Conservation (phyloP, 495 filamentous ascomycete genomes). For the Penicillium atrosanguineum region DNA sequence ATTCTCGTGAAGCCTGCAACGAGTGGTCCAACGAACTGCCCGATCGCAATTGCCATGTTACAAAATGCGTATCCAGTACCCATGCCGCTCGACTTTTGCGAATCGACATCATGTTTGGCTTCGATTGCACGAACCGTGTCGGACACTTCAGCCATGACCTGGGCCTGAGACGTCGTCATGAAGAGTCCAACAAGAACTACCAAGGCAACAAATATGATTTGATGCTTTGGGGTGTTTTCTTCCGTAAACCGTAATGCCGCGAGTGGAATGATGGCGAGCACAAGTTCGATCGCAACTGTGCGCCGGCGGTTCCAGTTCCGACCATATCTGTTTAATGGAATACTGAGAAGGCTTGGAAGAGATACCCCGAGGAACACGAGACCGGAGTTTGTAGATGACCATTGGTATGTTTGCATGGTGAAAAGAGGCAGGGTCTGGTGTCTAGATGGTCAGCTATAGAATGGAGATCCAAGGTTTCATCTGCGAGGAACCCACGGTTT, state of each 20-base stretch:
- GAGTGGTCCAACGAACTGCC: slow-evolving; percentile 3
- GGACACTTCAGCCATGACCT: slow-evolving; percentile 7
- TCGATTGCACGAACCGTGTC: slow-evolving; percentile 6
- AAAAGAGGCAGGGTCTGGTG: slow-evolving; percentile 8
- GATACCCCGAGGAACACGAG: slow-evolving; percentile 7
- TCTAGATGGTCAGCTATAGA: no score
- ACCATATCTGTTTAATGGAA: slow-evolving; percentile 8
- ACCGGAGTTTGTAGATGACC: slow-evolving; percentile 9
- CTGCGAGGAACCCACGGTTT: no score
- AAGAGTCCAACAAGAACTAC: slow-evolving; percentile 1
- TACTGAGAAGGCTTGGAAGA: slow-evolving; percentile 9
- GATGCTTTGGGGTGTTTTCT: not conserved
- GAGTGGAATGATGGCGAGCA: not conserved
- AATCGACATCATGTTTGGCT: not conserved
- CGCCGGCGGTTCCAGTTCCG: slow-evolving; percentile 2
- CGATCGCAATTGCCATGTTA: slow-evolving; percentile 6
- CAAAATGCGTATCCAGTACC: slow-evolving; percentile 9
- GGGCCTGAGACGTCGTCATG: slow-evolving; percentile 5
- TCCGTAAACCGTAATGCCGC: not conserved
- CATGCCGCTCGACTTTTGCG: slow-evolving; percentile 1
- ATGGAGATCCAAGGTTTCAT: no score
- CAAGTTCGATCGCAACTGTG: slow-evolving; percentile 4
- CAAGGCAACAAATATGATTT: slow-evolving; percentile 2
- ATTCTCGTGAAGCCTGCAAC: slow-evolving; percentile 1
- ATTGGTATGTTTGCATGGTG: slow-evolving; percentile 7